Evolutionary conservation across 2,329 filamentous ascomycete species (phyloP), one percentile per base, ranked within the genome.

Genomic region (Claviceps monticola): DNA sequence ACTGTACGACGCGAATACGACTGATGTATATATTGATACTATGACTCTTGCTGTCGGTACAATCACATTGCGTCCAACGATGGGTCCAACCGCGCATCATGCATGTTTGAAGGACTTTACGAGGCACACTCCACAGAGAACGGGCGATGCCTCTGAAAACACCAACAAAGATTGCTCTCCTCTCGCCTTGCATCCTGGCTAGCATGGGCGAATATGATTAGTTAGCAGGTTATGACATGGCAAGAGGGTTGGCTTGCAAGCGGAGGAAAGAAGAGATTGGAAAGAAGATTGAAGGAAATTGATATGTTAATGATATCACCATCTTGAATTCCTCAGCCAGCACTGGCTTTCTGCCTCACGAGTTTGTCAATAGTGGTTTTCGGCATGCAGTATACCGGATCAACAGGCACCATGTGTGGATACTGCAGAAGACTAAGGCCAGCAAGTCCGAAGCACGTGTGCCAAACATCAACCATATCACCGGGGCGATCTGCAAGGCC

Each of bases 381-480:
- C 1, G 88, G 87, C 77, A 89, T 82, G 66, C 85, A 89, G 62
- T 97, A 98, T 45, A 88, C 80, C 36, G 93, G 87, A 66, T 98
- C 87, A 50, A 98, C 84, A 54, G 84, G 81, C 60, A 84, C 77
- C 44, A 96, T 69, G 1, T 83, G 88, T 6, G 85, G 80, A 61
- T 86, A 87, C 11, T 82, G 82, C 29, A 97, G 71, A 52, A 98
- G 75, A 64, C 89, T 95, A 58, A 98, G 70, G 2, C 93, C 93
- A 19, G 90, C 86, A 56, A 96, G 70, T 23, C 88, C 89, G 66
- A 98, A 98, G 50, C 83, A 73, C 0, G 93, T 97, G 64, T 98
- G 93, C 73, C 94, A 98, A 37, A 98, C 90, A 71, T 98, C 93
- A 21, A 96, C 91, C 84, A 91, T 89, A 62, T 98, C 83, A 26